Evolutionary conservation across 1,139 yeast species (phyloP), one percentile per base, ranked within the genome.

Genomic region (Taphrina confusa): DNA sequence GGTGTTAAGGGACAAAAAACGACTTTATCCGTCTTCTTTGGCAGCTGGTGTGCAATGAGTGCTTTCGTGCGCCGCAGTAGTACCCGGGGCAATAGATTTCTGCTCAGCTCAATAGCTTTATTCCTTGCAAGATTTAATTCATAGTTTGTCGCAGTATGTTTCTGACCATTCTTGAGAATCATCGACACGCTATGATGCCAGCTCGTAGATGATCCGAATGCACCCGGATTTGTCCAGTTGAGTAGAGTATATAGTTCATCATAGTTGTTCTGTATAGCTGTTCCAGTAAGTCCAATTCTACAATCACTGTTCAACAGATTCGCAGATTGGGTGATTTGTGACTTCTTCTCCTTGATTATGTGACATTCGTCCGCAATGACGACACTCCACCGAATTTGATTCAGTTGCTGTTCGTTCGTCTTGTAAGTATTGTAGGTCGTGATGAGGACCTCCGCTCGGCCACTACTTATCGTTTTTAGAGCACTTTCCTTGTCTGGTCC

Each of bases 1-100:
- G 84, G 86, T 0, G 96, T 82, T 97, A 92, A 89, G 23, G 95
- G 95, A 57, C 89, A 86, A 70, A 92, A 92, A 11, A 92, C 78
- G 68, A 91, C 92, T 60, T 88, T 77, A 72, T 92, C 98, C 44
- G 51, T 85, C 71, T 92, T 92, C 4, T 97, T 97, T 46, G 91
- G 74, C 58, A 92, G 78, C 66, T 87, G 78, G 71, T 87, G 95
- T 1, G 89, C 84, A 61, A 87, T 76, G 12, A 87, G 94, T 66
- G 87, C 94, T 69, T 87, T 94, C 68, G 87, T 87, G 68, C 87
- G 78, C 72, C 95, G 82, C 73, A 95, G 82, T 65, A 87, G 75
- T 92, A 87, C 87, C 68, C 87, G 86, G 28, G 95, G 95, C 55
- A 87, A 76, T 0, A 86, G 92, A 66, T 87, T 94, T 67, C 85